Conservation (phyloP, 768 basidiomycete species). For the Termitomyces sp. region DNA sequence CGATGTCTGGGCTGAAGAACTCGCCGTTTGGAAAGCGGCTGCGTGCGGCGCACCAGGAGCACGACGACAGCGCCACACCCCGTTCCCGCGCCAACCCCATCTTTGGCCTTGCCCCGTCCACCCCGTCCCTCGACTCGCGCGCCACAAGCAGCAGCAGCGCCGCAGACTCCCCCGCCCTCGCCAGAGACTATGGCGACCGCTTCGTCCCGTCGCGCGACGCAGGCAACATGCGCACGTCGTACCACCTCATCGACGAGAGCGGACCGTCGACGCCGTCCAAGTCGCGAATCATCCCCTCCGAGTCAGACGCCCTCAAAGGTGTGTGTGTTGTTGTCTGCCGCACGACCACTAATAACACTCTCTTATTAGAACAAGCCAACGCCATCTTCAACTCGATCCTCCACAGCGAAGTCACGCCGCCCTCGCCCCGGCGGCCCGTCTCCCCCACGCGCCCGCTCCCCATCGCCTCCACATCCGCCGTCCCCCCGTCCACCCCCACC, state of each 20-base stretch:
- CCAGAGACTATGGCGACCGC: conserved; percentile 61
- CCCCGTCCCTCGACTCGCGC: background rate
- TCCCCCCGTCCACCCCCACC: conserved; percentile 49
- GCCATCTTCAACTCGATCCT: conserved; percentile 76
- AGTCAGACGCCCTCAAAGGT: conserved; percentile 80
- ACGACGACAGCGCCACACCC: conserved; percentile 28
- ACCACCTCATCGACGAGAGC: conserved; percentile 60
- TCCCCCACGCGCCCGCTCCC: conserved; percentile 60
- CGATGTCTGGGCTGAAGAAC: conserved; percentile 78
- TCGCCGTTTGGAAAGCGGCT: conserved; percentile 83
- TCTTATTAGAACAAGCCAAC: conserved; percentile 83
- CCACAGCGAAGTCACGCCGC: conserved; percentile 75
- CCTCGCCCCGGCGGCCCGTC: conserved; percentile 57
- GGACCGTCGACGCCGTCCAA: conserved; percentile 61
- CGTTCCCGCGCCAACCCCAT: conserved; percentile 38
- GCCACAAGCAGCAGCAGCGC: background rate
- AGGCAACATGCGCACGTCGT: conserved; percentile 65
- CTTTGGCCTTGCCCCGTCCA: conserved; percentile 27
- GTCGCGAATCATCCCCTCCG: conserved; percentile 61
- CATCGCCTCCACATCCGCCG: conserved; percentile 31
- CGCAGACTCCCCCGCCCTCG: background rate
- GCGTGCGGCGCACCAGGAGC: conserved; percentile 53
- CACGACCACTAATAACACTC: background rate
- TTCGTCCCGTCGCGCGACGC: conserved; percentile 69
- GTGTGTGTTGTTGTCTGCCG: conserved; percentile 13